Conservation (phyloP, 768 basidiomycete genomes). For the Auriscalpium orientale region DNA sequence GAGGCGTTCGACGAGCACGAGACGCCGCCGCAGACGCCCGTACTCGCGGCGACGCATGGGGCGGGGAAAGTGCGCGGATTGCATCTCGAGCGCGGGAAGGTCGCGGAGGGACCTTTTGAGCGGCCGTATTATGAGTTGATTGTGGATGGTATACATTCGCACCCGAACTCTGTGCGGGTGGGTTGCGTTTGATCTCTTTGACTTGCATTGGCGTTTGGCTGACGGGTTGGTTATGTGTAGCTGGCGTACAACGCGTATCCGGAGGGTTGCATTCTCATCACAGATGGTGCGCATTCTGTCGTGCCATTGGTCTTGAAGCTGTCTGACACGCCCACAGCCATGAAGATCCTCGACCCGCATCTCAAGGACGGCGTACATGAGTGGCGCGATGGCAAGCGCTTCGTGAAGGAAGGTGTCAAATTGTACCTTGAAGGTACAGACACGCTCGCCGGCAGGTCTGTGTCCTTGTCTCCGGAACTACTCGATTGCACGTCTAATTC, state of each 20-base stretch:
- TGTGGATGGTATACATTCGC: slow-evolving; percentile 86
- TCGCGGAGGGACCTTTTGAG: slow-evolving; percentile 40
- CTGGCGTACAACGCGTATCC: slow-evolving; percentile 78
- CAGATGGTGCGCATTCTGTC: slow-evolving; percentile 53
- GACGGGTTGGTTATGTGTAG: slow-evolving; percentile 27
- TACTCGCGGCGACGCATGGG: slow-evolving; percentile 14
- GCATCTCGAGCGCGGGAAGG: slow-evolving; percentile 38
- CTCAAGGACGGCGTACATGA: slow-evolving; percentile 78
- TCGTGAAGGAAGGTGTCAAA: slow-evolving; percentile 75
- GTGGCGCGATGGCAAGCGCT: slow-evolving; percentile 78
- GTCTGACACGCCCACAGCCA: slow-evolving; percentile 37
- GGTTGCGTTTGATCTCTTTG: slow-evolving; percentile 19
- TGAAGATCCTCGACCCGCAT: slow-evolving; percentile 81
- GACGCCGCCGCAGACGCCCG: slow-evolving; percentile 50
- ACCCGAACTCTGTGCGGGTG: slow-evolving; percentile 85
- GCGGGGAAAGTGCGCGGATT: slow-evolving; percentile 18
- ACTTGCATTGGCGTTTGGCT: not conserved
- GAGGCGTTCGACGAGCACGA: slow-evolving; percentile 57
- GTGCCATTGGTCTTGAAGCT: not conserved
- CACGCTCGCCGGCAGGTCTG: slow-evolving; percentile 83
- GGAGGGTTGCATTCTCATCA: slow-evolving; percentile 83
- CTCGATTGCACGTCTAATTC: too few relatives aligned
- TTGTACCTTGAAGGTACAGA: slow-evolving; percentile 80
- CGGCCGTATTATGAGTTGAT: slow-evolving; percentile 86
- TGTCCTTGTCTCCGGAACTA: not conserved